These are phyloP conservation scores for Aspergillus indologenus DNA, from an alignment of 495 filamentous ascomycete species.

Conservation along the genomic window DNA sequence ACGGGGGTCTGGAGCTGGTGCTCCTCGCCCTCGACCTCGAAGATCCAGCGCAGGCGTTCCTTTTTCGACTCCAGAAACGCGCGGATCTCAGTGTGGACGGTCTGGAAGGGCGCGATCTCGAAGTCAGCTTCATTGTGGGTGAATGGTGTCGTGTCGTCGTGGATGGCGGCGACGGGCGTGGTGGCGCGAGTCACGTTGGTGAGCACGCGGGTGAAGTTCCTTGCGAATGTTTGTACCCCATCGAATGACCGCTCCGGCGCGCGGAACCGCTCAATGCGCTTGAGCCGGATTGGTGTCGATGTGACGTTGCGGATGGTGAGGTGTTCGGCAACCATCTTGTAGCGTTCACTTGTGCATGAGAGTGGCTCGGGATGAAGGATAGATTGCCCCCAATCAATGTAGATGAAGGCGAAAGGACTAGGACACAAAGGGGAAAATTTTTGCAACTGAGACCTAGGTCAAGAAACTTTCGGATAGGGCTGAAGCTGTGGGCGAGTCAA, in stretches of 20 bases:
- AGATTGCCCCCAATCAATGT: too few species aligned
- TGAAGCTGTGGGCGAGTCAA: not conserved
- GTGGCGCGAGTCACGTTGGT: conserved; percentile 43
- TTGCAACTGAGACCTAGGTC: not conserved
- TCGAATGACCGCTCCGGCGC: conserved; percentile 44
- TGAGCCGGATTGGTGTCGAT: conserved; percentile 66
- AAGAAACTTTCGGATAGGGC: not conserved
- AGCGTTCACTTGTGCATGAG: not conserved
- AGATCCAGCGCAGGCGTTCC: conserved; percentile 59
- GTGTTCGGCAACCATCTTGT: conserved; percentile 41
- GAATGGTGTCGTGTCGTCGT: conserved; percentile 53
- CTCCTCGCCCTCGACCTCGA: conserved; percentile 57
- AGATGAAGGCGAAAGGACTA: not conserved
- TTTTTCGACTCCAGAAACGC: conserved; percentile 43
- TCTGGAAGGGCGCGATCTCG: conserved; percentile 56
- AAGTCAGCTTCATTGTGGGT: conserved; percentile 53
- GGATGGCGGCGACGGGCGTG: conserved; percentile 41
- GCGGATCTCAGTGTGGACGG: conserved; percentile 52
- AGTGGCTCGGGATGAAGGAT: too few species aligned
- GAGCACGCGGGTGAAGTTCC: conserved; percentile 50
- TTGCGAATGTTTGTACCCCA: conserved; percentile 42
- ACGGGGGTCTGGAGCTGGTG: conserved; percentile 63
- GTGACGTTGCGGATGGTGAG: conserved; percentile 89
- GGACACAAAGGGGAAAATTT: not conserved
- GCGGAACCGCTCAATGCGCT: conserved; percentile 70